Percentiles rank a stretch among this genome's conserved stretches.
Evolutionary conservation across 257 asterid genomes (phyloP).

Genomic region (Linaria vulgaris): DNA sequence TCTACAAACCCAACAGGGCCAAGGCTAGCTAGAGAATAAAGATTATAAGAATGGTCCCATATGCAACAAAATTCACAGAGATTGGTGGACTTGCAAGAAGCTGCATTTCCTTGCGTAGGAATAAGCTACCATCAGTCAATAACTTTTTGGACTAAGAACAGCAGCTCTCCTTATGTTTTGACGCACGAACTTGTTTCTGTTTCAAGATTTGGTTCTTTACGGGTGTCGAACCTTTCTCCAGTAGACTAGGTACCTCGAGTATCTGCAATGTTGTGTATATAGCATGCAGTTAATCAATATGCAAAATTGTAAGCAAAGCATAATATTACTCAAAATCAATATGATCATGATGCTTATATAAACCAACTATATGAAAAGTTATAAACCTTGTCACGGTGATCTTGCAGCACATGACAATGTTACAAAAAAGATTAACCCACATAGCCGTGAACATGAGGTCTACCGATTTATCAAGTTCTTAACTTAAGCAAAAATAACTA

Average conservation of each 20-base stretch:
- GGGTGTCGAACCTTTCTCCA: slow-evolving; percentile 79
- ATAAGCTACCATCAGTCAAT: no score
- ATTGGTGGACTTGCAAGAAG: slow-evolving; percentile 2
- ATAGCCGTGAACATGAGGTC: no score
- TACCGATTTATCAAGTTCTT: no score
- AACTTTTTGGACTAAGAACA: slow-evolving; percentile 43
- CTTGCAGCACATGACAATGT: no score
- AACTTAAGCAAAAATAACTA: no score
- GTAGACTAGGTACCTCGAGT: slow-evolving; percentile 68
- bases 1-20: not conserved
- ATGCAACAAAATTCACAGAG: not conserved
- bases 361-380: no score
- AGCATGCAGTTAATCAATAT: not conserved
- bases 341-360: no score
- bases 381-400: no score
- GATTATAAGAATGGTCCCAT: not conserved
- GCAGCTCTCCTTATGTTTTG: slow-evolving; percentile 34
- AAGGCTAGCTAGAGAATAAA: not conserved
- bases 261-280: slow-evolving; percentile 44
- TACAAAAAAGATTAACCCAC: no score
- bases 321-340: not conserved
- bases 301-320: not conserved
- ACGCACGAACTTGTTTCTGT: slow-evolving; percentile 39
- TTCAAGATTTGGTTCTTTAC: slow-evolving; percentile 68
- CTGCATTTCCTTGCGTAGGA: no score